Conservation (phyloP, 2,329 filamentous ascomycete genomes). For the Aspergillus terreus region DNA sequence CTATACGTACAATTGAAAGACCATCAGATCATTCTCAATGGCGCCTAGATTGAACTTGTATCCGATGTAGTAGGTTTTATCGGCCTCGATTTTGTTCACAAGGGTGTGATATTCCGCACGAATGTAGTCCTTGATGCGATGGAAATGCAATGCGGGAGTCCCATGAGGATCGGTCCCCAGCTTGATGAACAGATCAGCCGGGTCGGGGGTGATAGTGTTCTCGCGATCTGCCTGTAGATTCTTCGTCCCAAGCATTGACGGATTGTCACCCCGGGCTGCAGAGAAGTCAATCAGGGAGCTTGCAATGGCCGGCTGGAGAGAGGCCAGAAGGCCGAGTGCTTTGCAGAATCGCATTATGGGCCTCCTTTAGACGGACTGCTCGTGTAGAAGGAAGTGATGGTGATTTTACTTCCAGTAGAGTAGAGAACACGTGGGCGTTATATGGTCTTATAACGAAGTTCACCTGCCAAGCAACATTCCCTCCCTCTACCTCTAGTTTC, state of each 20-base stretch:
- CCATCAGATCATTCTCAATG: constrained; percentile 10
- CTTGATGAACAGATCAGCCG: constrained; percentile 14
- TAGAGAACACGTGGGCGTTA: no score
- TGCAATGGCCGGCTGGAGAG: background rate
- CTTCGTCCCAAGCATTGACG: constrained; percentile 9
- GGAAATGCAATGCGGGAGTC: constrained; percentile 10
- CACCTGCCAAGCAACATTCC: no score
- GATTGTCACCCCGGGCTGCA: constrained; percentile 9
- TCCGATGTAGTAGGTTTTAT: constrained; percentile 13
- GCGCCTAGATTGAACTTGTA: constrained; percentile 9
- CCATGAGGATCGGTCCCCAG: constrained; percentile 13
- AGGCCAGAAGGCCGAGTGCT: background rate
- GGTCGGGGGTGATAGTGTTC: constrained; percentile 6
- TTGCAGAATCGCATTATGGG: background rate
- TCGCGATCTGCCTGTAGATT: constrained; percentile 13
- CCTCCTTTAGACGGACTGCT: background rate
- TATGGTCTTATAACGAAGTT: no score
- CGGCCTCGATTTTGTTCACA: constrained; percentile 5
- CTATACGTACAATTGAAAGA: constrained; percentile 11
- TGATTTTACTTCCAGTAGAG: no score
- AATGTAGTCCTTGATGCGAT: constrained; percentile 14
- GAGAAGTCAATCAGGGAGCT: constrained; percentile 8
- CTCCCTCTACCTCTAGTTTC: no score
- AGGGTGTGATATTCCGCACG: constrained; percentile 15
- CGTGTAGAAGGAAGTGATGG: no score